These are phyloP conservation scores for Phytophthora podocarpi DNA, from an alignment of 352 stramenopile genomes.

Conservation along the genomic window DNA sequence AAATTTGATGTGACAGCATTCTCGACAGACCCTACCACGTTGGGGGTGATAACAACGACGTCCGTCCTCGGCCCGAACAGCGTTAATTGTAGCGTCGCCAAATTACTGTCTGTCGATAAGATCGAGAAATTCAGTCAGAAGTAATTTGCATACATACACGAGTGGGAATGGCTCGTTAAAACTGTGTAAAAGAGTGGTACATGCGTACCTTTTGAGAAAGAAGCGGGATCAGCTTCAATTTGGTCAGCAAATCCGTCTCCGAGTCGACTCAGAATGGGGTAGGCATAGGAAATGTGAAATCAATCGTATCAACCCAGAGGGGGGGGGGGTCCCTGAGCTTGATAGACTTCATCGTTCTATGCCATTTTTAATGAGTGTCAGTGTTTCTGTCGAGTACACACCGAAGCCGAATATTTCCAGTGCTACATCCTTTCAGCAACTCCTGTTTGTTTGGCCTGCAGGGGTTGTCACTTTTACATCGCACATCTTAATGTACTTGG, in stretches of 20 bases:
- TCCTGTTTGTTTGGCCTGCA: not conserved
- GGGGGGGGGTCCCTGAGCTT: not conserved
- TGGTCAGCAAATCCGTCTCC: not conserved
- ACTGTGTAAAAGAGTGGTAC: too few relatives aligned
- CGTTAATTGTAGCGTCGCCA: not conserved
- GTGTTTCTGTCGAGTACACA: not conserved
- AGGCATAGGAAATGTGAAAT: not conserved
- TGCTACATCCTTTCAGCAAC: not conserved
- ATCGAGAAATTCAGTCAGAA: too few relatives aligned
- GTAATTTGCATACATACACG: too few relatives aligned
- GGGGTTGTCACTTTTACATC: not conserved
- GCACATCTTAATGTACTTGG: not conserved
- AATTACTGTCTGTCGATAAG: not conserved
- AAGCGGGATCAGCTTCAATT: not conserved
- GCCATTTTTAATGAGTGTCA: not conserved
- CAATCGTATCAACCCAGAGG: not conserved
- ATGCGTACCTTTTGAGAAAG: not conserved
- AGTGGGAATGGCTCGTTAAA: too few relatives aligned
- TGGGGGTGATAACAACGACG: too few relatives aligned
- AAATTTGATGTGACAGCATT: not conserved
- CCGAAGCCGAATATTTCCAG: conserved; percentile 2
- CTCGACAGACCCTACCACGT: too few relatives aligned
- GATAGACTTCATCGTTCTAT: not conserved
- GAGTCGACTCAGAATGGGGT: not conserved
- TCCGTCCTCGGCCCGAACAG: not conserved